Conservation (phyloP, 371 early-diverging fungal species). For the Rhizoclosmatium hyalinum region DNA sequence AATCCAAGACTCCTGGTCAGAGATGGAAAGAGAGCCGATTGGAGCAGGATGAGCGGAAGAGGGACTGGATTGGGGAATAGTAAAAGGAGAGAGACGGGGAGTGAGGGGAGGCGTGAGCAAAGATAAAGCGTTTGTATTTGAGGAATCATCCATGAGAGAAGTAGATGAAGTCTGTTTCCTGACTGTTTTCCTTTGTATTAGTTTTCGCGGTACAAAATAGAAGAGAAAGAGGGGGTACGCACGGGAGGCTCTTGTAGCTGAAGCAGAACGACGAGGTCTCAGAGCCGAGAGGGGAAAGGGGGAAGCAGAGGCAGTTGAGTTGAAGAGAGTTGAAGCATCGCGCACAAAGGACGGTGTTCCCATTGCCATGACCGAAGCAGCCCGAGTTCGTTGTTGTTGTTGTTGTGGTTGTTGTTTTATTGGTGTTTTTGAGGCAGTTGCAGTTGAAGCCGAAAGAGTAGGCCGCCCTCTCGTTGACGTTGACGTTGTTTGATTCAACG, state of each 20-base stretch:
- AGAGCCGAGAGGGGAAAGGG: not conserved
- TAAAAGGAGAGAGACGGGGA: not conserved
- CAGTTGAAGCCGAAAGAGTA: not conserved
- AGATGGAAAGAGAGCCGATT: slow-evolving; percentile 16
- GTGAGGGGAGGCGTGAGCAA: not conserved
- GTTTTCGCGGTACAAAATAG: not conserved
- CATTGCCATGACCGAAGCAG: slow-evolving; percentile 18
- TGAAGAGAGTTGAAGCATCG: not conserved
- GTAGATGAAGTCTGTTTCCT: not conserved
- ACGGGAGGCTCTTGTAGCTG: not conserved
- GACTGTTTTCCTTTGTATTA: not conserved
- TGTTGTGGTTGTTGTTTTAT: not conserved
- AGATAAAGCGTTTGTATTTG: not conserved
- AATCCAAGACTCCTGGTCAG: slow-evolving; percentile 78
- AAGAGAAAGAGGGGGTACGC: not conserved
- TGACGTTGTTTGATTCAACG: not conserved
- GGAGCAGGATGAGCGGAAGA: not conserved
- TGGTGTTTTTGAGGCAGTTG: not conserved
- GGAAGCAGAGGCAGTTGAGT: not conserved
- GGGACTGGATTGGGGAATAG: not conserved
- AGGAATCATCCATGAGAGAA: not conserved
- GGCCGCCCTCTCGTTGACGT: not conserved
- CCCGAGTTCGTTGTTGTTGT: slow-evolving; percentile 19
- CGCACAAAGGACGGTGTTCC: not conserved
- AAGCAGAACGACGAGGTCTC: not conserved